phyloP scores from a whole-genome alignment of 2,329 filamentous ascomycete genomes.

The Xylariaceae sp. region DNA sequence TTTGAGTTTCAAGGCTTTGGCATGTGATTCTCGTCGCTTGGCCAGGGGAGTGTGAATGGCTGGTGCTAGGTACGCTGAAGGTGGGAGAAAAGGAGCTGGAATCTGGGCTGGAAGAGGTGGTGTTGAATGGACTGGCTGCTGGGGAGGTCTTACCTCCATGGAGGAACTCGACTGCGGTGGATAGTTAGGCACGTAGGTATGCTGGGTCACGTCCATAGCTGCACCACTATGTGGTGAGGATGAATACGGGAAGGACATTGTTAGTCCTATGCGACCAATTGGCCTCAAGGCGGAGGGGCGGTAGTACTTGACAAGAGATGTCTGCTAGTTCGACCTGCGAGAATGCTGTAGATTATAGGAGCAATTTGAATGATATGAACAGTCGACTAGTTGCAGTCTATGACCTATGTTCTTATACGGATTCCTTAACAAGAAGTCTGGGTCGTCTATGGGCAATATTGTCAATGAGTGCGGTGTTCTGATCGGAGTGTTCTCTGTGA shows the following conservation, averaged over 20 bases:
- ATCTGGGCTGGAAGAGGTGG: conserved; percentile 21
- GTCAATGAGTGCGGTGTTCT: conserved; percentile 16
- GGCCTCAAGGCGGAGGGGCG: conserved; percentile 27
- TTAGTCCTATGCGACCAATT: conserved; percentile 37
- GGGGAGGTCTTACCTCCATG: conserved; percentile 32
- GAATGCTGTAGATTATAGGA: conserved; percentile 4
- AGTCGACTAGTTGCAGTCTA: too few species aligned
- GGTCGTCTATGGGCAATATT: not conserved
- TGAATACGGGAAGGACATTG: conserved; percentile 52
- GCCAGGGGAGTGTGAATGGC: conserved; percentile 32
- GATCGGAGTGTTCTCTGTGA: conserved; percentile 9
- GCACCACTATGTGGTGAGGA: conserved; percentile 41
- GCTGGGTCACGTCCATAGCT: conserved; percentile 41
- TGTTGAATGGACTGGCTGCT: conserved; percentile 24
- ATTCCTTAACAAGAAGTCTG: too few species aligned
- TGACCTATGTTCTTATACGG: too few species aligned
- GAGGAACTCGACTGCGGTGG: conserved; percentile 26
- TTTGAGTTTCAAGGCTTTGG: conserved; percentile 42
- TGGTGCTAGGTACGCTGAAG: conserved; percentile 28
- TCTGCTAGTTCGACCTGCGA: conserved; percentile 32
- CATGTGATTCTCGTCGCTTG: conserved; percentile 38
- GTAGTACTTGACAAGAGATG: conserved; percentile 31
- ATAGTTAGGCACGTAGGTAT: conserved; percentile 36
- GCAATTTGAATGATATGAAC: too few species aligned
- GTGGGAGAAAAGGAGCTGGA: conserved; percentile 29